Evolutionary conservation across 2,329 filamentous ascomycete species (phyloP).

Genomic region (Botrytis paeoniae): DNA sequence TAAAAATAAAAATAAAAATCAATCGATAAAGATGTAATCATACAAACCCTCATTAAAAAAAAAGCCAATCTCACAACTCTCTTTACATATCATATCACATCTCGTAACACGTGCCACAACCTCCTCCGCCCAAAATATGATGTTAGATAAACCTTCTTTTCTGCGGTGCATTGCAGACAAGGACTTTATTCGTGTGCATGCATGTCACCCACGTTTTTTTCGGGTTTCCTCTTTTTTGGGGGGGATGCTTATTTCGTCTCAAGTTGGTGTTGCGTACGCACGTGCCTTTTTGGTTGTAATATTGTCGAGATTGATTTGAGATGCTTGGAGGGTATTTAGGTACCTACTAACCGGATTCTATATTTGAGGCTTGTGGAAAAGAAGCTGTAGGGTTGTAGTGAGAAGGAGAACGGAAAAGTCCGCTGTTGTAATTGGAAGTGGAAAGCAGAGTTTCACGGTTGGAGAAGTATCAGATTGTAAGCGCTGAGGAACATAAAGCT

Average conservation of each 20-base stretch:
- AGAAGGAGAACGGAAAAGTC: neutral
- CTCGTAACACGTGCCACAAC: neutral
- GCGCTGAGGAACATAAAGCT: neutral
- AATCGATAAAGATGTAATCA: neutral
- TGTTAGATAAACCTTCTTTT: neutral
- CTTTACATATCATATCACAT: neutral
- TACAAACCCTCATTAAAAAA: no score
- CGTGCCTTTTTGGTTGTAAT: neutral
- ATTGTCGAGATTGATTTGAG: neutral
- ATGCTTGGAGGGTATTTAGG: neutral
- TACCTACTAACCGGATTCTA: neutral
- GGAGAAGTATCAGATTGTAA: neutral
- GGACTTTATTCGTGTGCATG: neutral
- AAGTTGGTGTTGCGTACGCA: neutral
- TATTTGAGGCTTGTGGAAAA: neutral
- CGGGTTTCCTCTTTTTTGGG: no score
- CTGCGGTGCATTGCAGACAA: neutral
- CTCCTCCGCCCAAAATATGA: neutral
- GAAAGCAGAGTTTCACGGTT: neutral
- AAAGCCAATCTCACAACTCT: neutral
- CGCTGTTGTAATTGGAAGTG: no score
- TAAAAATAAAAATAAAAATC: no score
- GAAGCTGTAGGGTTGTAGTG: neutral
- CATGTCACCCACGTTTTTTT: slow-evolving; percentile 1
- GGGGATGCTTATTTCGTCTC: neutral